phyloP scores from a whole-genome alignment of 169 alveolate species.

The Amoebophrya sp. region DNA sequence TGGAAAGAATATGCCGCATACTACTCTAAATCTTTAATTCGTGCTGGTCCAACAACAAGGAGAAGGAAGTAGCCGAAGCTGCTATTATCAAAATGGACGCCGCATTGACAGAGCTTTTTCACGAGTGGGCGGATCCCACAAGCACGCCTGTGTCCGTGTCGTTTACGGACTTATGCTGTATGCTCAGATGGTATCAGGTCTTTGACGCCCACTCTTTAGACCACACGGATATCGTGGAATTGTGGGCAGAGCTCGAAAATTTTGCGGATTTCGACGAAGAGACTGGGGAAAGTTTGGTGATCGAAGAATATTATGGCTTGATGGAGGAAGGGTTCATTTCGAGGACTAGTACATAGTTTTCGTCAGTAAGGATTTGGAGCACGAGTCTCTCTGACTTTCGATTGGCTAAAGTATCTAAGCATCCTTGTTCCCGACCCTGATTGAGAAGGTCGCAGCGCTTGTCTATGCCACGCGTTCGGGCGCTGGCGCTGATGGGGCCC shows the following conservation, averaged over 20 bases:
- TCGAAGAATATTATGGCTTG: background rate
- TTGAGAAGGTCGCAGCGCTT: background rate
- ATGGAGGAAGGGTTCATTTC: background rate
- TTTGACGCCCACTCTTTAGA: background rate
- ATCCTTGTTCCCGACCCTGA: background rate
- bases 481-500: too few relatives aligned
- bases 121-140: conserved; percentile 14
- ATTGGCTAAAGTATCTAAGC: too few relatives aligned
- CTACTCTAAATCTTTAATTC: too few relatives aligned
- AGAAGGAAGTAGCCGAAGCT: too few relatives aligned
- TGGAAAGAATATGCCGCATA: too few relatives aligned
- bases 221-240: background rate
- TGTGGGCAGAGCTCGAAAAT: background rate
- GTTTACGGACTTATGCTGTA: background rate
- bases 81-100: background rate
- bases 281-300: background rate
- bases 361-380: too few relatives aligned
- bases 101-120: background rate
- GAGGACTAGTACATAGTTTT: background rate
- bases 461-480: too few relatives aligned
- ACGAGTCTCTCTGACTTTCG: too few relatives aligned
- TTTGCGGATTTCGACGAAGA: background rate
- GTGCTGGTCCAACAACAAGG: too few relatives aligned
- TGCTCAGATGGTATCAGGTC: background rate
- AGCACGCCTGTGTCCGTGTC: background rate